These are phyloP conservation scores for Saccharomycopsis hybrid DNA, from an alignment of 1,139 yeast species.

Conservation along the genomic window DNA sequence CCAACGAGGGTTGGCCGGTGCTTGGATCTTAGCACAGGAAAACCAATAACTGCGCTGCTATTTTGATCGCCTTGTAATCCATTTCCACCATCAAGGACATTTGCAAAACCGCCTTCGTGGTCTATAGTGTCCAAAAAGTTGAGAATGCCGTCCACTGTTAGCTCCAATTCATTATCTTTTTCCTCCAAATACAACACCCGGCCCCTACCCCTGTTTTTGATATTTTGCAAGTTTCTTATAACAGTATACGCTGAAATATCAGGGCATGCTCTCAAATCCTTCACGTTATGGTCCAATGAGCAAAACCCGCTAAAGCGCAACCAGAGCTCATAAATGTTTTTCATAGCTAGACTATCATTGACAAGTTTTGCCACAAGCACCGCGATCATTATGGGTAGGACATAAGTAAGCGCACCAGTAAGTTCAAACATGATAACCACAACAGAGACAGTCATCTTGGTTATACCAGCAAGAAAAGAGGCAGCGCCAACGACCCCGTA, in stretches of 20 bases:
- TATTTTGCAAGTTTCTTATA: no score
- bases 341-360: conserved; percentile 34
- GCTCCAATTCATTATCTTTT: not conserved
- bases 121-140: not conserved
- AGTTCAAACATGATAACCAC: conserved; percentile 85
- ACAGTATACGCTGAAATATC: no score
- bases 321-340: conserved; percentile 39
- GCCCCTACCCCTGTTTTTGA: conserved; percentile 19
- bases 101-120: no score
- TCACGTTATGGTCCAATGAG: conserved; percentile 14
- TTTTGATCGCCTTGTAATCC: not conserved
- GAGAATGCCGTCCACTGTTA: not conserved
- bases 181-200: conserved; percentile 1
- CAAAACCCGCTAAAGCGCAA: conserved; percentile 29
- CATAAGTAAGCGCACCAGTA: conserved; percentile 77
- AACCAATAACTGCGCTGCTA: conserved; percentile 28
- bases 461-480: conserved; percentile 80
- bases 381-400: conserved; percentile 72
- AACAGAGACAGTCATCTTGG: conserved; percentile 77
- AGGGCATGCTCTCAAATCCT: conserved; percentile 21
- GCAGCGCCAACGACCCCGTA: conserved; percentile 90
- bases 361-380: conserved; percentile 43
- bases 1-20: conserved; percentile 33
- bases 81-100: no score
- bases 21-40: conserved; percentile 34